phyloP scores from a whole-genome alignment of 2,329 filamentous ascomycete species.

The Monilinia fructicola region DNA sequence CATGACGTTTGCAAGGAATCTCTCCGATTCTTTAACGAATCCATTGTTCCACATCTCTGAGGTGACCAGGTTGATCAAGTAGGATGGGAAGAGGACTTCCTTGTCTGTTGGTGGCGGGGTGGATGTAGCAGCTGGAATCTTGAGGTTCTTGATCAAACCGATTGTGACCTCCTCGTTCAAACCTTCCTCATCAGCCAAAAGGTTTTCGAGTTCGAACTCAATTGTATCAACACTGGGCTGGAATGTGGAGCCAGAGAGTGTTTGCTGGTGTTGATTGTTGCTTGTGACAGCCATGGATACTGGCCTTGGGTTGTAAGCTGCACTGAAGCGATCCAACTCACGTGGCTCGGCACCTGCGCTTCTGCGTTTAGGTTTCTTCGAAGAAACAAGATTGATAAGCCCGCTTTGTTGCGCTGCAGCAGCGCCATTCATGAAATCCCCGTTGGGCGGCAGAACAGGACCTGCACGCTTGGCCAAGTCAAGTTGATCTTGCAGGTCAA shows the following conservation, averaged over 20 bases:
- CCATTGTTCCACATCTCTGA: slow-evolving; percentile 99
- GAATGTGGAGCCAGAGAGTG: slow-evolving; percentile 73
- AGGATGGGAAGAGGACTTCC: slow-evolving; percentile 97
- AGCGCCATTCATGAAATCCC: slow-evolving; percentile 65
- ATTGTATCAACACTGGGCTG: slow-evolving; percentile 83
- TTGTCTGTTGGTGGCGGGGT: slow-evolving; percentile 94
- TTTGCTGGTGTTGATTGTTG: slow-evolving; percentile 64
- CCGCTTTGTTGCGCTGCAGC: slow-evolving; percentile 61
- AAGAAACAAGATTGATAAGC: slow-evolving; percentile 93
- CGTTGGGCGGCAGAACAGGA: slow-evolving; percentile 66
- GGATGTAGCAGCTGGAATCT: slow-evolving; percentile 86
- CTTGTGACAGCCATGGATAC: slow-evolving; percentile 89
- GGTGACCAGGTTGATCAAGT: slow-evolving; percentile 97
- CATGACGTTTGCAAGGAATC: slow-evolving; percentile 99
- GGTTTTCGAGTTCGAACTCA: slow-evolving; percentile 89
- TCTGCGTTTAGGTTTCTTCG: slow-evolving; percentile 93
- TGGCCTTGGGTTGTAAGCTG: slow-evolving; percentile 88
- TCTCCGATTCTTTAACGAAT: slow-evolving; percentile 98
- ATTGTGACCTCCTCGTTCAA: slow-evolving; percentile 96
- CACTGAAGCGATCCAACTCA: slow-evolving; percentile 86
- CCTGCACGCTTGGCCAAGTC: slow-evolving; percentile 72
- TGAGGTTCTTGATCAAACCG: slow-evolving; percentile 92
- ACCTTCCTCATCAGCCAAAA: slow-evolving; percentile 92
- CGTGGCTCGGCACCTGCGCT: slow-evolving; percentile 86
- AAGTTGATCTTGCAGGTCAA: slow-evolving; percentile 88